Evolutionary conservation across 495 filamentous ascomycete genomes (phyloP).

Genomic region (Aspergillus hancockii): DNA sequence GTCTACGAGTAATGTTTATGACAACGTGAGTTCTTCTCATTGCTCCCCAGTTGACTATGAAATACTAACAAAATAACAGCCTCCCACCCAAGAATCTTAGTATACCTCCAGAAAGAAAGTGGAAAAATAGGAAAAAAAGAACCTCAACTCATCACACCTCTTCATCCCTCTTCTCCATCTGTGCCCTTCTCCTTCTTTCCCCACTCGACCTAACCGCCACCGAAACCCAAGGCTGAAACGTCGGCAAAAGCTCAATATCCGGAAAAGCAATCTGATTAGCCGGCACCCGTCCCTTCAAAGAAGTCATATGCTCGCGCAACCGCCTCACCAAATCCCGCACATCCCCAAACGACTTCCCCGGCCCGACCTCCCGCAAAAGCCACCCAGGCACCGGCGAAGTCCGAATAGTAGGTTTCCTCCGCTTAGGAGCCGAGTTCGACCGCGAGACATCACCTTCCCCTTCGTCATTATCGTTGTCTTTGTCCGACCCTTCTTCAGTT

Average conservation of each 20-base stretch:
- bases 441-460: no score
- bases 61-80: neutral
- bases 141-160: neutral
- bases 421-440: neutral
- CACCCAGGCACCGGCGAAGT: slow-evolving; percentile 35
- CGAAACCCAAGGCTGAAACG: slow-evolving; percentile 38
- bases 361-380: slow-evolving; percentile 30
- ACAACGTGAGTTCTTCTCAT: neutral
- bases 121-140: neutral
- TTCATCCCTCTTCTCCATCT: neutral
- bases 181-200: neutral
- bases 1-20: slow-evolving; percentile 13
- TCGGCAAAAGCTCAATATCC: slow-evolving; percentile 68
- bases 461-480: slow-evolving; percentile 3
- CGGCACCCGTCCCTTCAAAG: slow-evolving; percentile 5
- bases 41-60: no score
- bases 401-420: slow-evolving; percentile 25
- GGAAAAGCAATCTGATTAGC: slow-evolving; percentile 46
- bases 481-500: slow-evolving; percentile 3
- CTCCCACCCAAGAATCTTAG: neutral
- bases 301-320: slow-evolving; percentile 15
- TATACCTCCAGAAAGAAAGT: neutral
- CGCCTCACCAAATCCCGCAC: slow-evolving; percentile 27
- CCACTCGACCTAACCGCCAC: neutral
- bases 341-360: slow-evolving; percentile 31